Percentiles rank a stretch among this genome's conserved stretches.
Conservation (phyloP, 768 basidiomycete species). For the Boletus tomentosulus region DNA sequence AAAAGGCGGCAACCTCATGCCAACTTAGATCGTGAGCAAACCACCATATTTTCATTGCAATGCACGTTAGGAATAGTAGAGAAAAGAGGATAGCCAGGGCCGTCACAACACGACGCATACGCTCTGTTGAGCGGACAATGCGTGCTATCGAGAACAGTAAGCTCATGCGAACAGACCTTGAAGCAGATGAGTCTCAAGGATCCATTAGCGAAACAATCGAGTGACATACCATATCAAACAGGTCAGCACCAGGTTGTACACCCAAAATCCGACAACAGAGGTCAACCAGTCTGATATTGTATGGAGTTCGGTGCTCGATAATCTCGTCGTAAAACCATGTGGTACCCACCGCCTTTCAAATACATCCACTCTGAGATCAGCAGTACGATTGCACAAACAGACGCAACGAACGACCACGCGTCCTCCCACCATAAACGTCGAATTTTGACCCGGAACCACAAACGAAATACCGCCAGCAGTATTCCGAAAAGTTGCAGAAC, state of each 20-base stretch:
- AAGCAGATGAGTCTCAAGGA: not conserved
- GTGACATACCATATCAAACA: conserved; percentile 16
- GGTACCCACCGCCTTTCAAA: conserved; percentile 16
- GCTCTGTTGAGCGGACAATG: conserved; percentile 11
- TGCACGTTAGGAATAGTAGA: conserved; percentile 4
- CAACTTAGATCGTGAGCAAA: conserved; percentile 4
- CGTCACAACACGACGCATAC: conserved; percentile 7
- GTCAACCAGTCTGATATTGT: conserved; percentile 1
- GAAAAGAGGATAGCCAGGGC: conserved; percentile 7
- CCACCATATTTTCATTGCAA: conserved; percentile 12
- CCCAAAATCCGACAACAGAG: conserved; percentile 13
- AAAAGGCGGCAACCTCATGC: not conserved
- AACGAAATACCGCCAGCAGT: conserved; percentile 14
- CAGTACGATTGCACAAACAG: conserved; percentile 1
- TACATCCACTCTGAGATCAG: conserved; percentile 12
- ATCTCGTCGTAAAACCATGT: not conserved
- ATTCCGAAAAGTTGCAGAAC: conserved; percentile 12
- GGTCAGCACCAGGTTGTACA: conserved; percentile 1
- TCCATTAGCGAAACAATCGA: not conserved
- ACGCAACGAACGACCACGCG: conserved; percentile 11
- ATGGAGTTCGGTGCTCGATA: not conserved
- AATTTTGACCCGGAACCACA: conserved; percentile 15
- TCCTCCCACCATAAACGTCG: conserved; percentile 24
- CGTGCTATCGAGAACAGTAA: conserved; percentile 20
- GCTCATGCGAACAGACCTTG: conserved; percentile 22